These are phyloP conservation scores for Inosperma sp. DNA, from an alignment of 768 basidiomycete species.

Conservation along the genomic window DNA sequence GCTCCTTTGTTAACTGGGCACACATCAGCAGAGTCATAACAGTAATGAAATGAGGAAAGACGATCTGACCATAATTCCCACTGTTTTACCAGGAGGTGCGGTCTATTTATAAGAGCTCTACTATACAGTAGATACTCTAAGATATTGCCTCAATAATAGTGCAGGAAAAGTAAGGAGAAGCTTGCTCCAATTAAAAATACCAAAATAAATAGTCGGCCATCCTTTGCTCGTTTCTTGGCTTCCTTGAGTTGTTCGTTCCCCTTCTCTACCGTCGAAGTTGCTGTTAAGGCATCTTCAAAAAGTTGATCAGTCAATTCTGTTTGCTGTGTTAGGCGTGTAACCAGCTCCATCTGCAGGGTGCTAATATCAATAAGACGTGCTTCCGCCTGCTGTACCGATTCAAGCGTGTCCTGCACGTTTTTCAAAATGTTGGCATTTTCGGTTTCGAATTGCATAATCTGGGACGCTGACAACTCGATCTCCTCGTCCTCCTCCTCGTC, in stretches of 20 bases:
- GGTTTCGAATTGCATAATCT: constrained; percentile 88
- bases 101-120: constrained; percentile 4
- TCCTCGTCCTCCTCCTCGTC: constrained; percentile 71
- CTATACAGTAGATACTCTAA: constrained; percentile 7
- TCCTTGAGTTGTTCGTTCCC: constrained; percentile 89
- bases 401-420: constrained; percentile 79
- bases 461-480: constrained; percentile 75
- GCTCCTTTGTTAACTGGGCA: constrained; percentile 48
- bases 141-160: constrained; percentile 77
- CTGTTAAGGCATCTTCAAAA: constrained; percentile 90
- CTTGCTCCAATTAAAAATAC: constrained; percentile 91
- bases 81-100: not conserved
- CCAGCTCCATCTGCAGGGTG: constrained; percentile 86
- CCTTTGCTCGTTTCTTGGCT: constrained; percentile 81
- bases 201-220: constrained; percentile 84
- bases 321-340: constrained; percentile 82
- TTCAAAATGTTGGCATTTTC: constrained; percentile 88
- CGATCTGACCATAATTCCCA: too few relatives aligned
- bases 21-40: not conserved
- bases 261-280: constrained; percentile 79
- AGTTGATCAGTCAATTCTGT: constrained; percentile 90
- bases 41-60: not conserved
- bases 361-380: constrained; percentile 90
- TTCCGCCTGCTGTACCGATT: constrained; percentile 89
- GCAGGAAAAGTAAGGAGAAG: constrained; percentile 86